These are phyloP conservation scores for Colletotrichum siamense DNA, from an alignment of 2,329 filamentous ascomycete genomes.

Conservation along the genomic window DNA sequence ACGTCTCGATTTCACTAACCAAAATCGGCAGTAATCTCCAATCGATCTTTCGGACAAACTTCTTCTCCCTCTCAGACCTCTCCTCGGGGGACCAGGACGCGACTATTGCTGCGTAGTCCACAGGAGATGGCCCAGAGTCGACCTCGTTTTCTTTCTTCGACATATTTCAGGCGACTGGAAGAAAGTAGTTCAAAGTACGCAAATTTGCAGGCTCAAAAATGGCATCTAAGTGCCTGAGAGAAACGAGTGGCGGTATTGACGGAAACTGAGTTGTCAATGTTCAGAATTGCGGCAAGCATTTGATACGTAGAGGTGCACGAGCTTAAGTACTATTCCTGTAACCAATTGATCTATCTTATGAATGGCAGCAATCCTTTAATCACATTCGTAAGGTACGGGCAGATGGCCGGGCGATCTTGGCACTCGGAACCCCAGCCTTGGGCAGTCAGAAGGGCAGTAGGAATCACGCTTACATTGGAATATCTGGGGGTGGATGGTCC, in stretches of 20 bases:
- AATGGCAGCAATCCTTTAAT: neutral
- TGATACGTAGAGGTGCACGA: neutral
- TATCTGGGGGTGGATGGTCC: neutral
- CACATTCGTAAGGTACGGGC: neutral
- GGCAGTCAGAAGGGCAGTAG: neutral
- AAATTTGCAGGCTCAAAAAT: neutral
- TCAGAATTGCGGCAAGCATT: neutral
- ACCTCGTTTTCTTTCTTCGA: neutral
- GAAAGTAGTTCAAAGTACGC: neutral
- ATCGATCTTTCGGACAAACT: conserved; percentile 63
- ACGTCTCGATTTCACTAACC: conserved; percentile 32
- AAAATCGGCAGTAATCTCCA: conserved; percentile 61
- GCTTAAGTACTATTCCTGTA: neutral
- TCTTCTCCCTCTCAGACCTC: conserved; percentile 49
- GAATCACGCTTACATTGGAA: neutral
- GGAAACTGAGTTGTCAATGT: neutral
- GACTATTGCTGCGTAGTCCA: conserved; percentile 18
- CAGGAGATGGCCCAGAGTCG: neutral
- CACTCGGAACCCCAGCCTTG: neutral
- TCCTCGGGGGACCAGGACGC: conserved; percentile 37
- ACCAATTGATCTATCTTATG: neutral
- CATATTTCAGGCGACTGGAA: neutral
- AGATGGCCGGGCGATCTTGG: neutral
- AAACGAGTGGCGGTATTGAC: neutral
- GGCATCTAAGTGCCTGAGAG: neutral